Evolutionary conservation across 2,329 filamentous ascomycete genomes (phyloP).

Genomic region (Penicillium frequentans): DNA sequence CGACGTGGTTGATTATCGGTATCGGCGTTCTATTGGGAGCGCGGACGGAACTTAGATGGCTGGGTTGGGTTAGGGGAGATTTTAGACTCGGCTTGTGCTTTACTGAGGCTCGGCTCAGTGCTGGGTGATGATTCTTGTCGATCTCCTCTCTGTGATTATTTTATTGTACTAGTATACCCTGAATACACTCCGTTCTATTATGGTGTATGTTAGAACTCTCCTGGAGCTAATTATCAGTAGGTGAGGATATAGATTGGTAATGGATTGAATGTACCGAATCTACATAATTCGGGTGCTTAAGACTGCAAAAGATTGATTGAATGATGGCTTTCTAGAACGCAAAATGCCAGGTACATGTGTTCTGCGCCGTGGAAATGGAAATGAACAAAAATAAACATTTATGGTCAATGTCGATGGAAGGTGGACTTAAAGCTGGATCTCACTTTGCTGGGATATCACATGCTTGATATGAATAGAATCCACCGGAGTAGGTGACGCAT

Average conservation of each 20-base stretch:
- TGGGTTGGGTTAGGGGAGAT: not conserved
- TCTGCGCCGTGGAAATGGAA: not conserved
- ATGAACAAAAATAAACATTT: not conserved
- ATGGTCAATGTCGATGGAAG: not conserved
- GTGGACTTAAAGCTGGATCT: conserved; percentile 20
- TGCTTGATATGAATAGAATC: conserved; percentile 34
- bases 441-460: conserved; percentile 35
- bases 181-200: conserved; percentile 22
- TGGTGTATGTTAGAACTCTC: not conserved
- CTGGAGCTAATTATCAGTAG: not conserved
- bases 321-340: not conserved
- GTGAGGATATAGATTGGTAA: not conserved
- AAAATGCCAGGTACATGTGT: not conserved
- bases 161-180: conserved; percentile 31
- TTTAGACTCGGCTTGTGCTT: not conserved
- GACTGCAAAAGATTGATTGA: not conserved
- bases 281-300: not conserved
- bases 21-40: conserved; percentile 2
- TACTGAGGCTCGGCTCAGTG: not conserved
- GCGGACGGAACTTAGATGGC: not conserved
- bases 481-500: conserved; percentile 6
- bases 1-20: not conserved
- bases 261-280: not conserved
- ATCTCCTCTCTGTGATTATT: conserved; percentile 16
- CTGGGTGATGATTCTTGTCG: not conserved